Base-by-base conservation (phyloP, 2,329 filamentous ascomycete genomes). In the Alternaria sp. region DNA sequence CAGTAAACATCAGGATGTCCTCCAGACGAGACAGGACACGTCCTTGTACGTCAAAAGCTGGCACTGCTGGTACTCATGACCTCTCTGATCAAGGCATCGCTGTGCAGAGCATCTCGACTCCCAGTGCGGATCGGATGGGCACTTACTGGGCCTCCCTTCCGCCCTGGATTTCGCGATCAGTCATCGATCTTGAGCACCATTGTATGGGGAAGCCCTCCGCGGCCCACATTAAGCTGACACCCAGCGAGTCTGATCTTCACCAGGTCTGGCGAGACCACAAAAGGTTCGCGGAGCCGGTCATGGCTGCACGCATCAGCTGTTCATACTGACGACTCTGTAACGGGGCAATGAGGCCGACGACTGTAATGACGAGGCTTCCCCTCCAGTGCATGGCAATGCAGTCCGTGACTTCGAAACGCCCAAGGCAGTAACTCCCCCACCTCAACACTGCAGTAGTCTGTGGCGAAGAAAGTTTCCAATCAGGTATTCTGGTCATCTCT, bases 371-470 rank as follows among this genome's bases (percentile, higher is more conserved):
- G 45, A 26, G 47, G 30, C 47, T 28, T 59, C 57, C 41, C 45
- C 43, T 23, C 49, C 57, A 54, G 23, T 37, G 37, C 26, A 59
- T 30, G 3, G 26, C 25, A 45, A 50, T 37, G 37, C 49, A 54
- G 33, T 54, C 20, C n/a, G 25, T 15, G 37, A 54, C 21, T 55
- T 59, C 41, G 49, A 53, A 54, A 59, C 47, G 28, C 25, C 37
- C 47, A 54, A 46, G 47, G 26, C 47, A 54, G 45, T 49, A 41
- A 28, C 37, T 47, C 45, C 57, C 49, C 49, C 25, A 59, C 41
- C 25, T 23, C 47, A 25, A 45, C 15, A 54, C n/a, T 54, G 57
- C 57, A 59, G 57, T 54, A 59, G 56, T 33, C 37, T 46, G 47
- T 59, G 46, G 33, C 47, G 26, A 41, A 51, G 5, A n/a, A 46